Conservation (phyloP, 352 stramenopile genomes). For the Salisapilia sapeloensis region DNA sequence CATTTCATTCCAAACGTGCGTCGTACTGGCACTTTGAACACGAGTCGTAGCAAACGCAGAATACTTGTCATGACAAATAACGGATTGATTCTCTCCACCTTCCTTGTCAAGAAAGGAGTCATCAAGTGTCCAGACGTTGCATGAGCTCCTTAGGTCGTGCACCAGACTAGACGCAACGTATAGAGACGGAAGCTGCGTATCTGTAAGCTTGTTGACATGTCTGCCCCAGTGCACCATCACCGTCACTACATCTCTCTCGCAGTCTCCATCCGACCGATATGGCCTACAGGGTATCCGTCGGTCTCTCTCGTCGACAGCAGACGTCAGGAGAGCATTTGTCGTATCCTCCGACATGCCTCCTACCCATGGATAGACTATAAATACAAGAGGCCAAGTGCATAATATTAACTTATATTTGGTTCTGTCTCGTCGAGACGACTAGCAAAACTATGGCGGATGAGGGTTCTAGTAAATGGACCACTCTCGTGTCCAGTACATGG, state of each 20-base stretch:
- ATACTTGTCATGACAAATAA: slow-evolving; percentile 22
- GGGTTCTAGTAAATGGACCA: too few relatives aligned
- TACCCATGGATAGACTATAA: too few relatives aligned
- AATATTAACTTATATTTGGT: too few relatives aligned
- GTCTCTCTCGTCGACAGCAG: too few relatives aligned
- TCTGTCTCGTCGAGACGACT: too few relatives aligned
- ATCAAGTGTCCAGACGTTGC: neutral
- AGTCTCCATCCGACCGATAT: slow-evolving; percentile 11
- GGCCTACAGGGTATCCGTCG: too few relatives aligned
- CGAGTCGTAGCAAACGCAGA: slow-evolving; percentile 52
- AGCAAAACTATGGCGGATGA: too few relatives aligned
- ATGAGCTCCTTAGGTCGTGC: neutral
- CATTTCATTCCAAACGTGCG: slow-evolving; percentile 48
- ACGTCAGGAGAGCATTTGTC: too few relatives aligned
- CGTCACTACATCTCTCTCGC: slow-evolving; percentile 17
- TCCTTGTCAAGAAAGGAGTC: slow-evolving; percentile 1
- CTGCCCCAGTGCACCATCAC: slow-evolving; percentile 38
- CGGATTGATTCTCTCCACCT: slow-evolving; percentile 1
- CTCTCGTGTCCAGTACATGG: too few relatives aligned
- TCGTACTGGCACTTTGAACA: slow-evolving; percentile 17
- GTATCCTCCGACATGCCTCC: too few relatives aligned
- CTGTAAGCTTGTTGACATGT: slow-evolving; percentile 10
- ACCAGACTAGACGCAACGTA: slow-evolving; percentile 5
- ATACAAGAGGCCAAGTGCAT: too few relatives aligned
- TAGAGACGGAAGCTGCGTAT: slow-evolving; percentile 1